Percentiles rank a stretch among this genome's conserved stretches.
Conservation (phyloP, 2,329 filamentous ascomycete species). For the Reticulascus tulasneorum region DNA sequence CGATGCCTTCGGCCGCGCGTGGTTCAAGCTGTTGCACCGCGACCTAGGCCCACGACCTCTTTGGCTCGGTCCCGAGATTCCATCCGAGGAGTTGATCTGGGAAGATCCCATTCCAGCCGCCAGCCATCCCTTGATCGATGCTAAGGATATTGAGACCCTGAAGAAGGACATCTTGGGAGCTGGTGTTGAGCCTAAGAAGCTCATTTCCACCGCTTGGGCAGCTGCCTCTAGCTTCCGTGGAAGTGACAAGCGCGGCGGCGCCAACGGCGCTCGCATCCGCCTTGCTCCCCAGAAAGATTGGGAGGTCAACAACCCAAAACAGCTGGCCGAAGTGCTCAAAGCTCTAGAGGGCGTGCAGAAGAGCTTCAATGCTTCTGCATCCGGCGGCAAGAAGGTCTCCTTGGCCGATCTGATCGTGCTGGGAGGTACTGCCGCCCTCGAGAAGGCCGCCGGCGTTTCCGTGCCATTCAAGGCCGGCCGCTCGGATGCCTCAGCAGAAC, state of each 20-base stretch:
- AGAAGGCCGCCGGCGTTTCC: constrained; percentile 63
- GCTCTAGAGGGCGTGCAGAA: constrained; percentile 62
- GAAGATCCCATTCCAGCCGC: constrained; percentile 66
- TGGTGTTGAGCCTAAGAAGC: constrained; percentile 54
- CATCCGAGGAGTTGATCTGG: constrained; percentile 66
- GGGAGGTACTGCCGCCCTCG: constrained; percentile 63
- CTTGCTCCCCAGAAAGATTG: constrained; percentile 69
- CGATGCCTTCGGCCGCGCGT: constrained; percentile 67
- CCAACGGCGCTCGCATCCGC: constrained; percentile 74
- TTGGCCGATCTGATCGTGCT: constrained; percentile 74
- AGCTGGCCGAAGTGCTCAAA: constrained; percentile 58
- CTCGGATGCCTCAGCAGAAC: constrained; percentile 64
- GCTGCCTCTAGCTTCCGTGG: constrained; percentile 69
- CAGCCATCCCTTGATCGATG: constrained; percentile 54
- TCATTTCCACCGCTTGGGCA: constrained; percentile 67
- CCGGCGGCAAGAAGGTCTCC: constrained; percentile 65
- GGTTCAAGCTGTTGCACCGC: constrained; percentile 81
- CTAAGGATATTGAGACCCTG: constrained; percentile 55
- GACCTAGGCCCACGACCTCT: constrained; percentile 69
- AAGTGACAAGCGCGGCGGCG: constrained; percentile 77
- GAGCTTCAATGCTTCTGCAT: constrained; percentile 59
- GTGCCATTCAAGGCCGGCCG: constrained; percentile 74
- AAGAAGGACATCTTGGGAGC: constrained; percentile 65
- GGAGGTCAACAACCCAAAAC: constrained; percentile 68
- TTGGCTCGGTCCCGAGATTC: constrained; percentile 72